phyloP scores from a whole-genome alignment of 352 stramenopile species.

The Globisporangium okanoganense region DNA sequence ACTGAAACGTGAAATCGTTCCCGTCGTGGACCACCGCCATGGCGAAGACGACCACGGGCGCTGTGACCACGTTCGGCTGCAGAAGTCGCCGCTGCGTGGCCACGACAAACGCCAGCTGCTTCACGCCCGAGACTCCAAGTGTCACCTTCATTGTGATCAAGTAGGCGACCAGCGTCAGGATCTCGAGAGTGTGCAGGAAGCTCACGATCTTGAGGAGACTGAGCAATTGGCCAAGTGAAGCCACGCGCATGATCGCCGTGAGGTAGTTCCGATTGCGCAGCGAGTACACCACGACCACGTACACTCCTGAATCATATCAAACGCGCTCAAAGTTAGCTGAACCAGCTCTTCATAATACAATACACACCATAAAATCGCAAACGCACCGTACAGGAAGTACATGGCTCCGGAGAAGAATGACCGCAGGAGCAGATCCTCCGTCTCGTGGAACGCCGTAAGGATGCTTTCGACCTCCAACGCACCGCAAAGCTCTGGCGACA shows the following conservation, averaged over 20 bases:
- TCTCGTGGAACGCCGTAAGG: no score
- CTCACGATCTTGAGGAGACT: neutral
- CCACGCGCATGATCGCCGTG: neutral
- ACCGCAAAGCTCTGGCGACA: no score
- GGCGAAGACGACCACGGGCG: neutral
- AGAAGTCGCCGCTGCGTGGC: neutral
- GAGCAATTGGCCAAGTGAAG: neutral
- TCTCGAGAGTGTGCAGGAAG: neutral
- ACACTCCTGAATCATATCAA: no score
- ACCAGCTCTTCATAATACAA: no score
- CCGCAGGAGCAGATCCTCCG: no score
- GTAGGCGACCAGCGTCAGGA: neutral
- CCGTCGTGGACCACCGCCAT: neutral
- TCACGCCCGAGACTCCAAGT: neutral
- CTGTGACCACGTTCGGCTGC: neutral
- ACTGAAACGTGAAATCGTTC: conserved; percentile 6
- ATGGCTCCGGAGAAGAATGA: no score
- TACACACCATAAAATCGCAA: no score
- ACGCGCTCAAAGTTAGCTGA: no score
- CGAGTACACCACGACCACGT: no score
- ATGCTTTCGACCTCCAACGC: no score
- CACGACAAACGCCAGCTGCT: neutral
- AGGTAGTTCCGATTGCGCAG: no score
- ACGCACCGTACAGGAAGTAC: no score
- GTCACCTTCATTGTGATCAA: neutral